Evolutionary conservation across 805 yeast species (phyloP), one percentile per base, ranked within the genome.

Genomic region (Saccharomycopsis javanensis): DNA sequence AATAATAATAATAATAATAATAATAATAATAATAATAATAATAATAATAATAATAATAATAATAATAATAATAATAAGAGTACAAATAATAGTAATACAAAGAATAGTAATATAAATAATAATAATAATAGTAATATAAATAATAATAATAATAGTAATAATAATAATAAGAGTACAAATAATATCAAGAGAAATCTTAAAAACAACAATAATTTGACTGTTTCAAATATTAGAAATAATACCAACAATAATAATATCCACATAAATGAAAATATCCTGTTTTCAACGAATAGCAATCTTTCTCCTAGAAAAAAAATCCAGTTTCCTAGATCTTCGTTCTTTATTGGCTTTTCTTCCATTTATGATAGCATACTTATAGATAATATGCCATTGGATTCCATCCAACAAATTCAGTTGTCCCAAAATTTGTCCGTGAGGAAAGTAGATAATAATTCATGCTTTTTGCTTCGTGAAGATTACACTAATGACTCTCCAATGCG

Each of bases 291-390:
- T 23, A 67, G 71, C 15, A 64, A 68, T 20, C 33, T 37, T 38
- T 3, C 25, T 6, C 6, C 16, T 4, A 20, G 50, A 53, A 45
- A 30, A n/a, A 61, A 84, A 83, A 64, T 88, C 20, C 97, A 89
- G 67, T 88, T 83, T 64, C 97, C 98, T 1, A 74, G 97, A 57
- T 89, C 96, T 0, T 85, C 96, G 18, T 88, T 88, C 65, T 86
- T 82, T 64, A 84, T 91, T 20, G 97, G 98, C 0, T 83, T 96
- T 1, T 86, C 96, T 0, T 89, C 97, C 16, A 77, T 87, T 30
- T 88, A 84, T 67, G 98, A 92, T 67, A 75, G 80, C 27, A 76
- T 80, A 13, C 75, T 92, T 27, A 73, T 92, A 20, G 84, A 86
- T 59, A 72, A 79, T 45, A 80, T 88, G 35, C 79, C 76, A 31